Base-by-base conservation (phyloP, 2,329 filamentous ascomycete genomes). In the Fusarium papillatum region DNA sequence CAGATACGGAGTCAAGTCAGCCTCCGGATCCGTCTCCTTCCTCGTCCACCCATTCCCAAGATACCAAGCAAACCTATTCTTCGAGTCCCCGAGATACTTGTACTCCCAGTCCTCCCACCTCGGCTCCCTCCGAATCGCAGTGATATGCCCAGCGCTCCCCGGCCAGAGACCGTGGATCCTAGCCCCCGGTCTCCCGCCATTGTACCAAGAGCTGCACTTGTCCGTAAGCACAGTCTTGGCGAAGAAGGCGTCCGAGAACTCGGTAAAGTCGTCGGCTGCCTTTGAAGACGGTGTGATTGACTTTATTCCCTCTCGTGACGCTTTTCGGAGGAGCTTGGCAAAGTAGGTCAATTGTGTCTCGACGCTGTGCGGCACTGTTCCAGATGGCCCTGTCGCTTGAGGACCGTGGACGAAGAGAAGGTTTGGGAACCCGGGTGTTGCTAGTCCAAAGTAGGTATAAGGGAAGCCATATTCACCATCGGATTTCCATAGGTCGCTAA, bases 181-280 rank as follows among this genome's bases (percentile, higher is more conserved):
- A 0, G 87, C 89, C 0, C 92, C 93, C 0, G 92, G 89, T 8
- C 84, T 84, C 0, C 91, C 91, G 16, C 93, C 91, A 71, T 95
- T 95, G 70, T 93, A 93, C 93, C 93, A 95, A 0, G 90, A 93
- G 48, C 89, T 91, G 80, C 93, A 95, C 68, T 90, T 89, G 64
- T 93, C 90, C 0, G 87, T 86, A 68, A 93, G 82, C 2, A 91
- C 89, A 0, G 89, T 91, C 26, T 82, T 87, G 0, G 83, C 81
- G 76, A 91, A 91, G 79, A 90, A 91, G 0, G 87, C 86, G 73
- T 91, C 88, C 31, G 85, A 86, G 81, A 92, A 93, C 64, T 88
- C 87, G 14, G 90, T 83, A 73, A 93, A 93, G 76, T 94, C 92
- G 48, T 94, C 92, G 0, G 93, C 85, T 0, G 93, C 93, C 36